phyloP scores from a whole-genome alignment of 352 stramenopile genomes.

The Aphanomyces cochlioides region DNA sequence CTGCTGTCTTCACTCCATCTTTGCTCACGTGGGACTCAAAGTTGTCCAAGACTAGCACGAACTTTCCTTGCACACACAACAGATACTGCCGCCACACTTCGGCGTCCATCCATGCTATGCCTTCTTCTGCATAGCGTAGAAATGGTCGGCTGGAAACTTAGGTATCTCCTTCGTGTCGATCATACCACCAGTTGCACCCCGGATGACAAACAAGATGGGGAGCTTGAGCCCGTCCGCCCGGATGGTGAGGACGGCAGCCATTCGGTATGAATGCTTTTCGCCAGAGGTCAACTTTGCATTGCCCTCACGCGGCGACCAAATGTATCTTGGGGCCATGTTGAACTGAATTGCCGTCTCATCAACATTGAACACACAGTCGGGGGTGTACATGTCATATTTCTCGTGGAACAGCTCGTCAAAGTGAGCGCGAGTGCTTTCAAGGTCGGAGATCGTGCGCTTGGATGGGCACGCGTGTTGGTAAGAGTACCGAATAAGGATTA shows the following conservation, averaged over 20 bases:
- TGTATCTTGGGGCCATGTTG: conserved; percentile 9
- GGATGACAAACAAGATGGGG: conserved; percentile 3
- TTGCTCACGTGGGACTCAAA: conserved; percentile 33
- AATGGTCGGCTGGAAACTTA: neutral
- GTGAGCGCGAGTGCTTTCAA: neutral
- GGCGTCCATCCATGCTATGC: conserved; percentile 24
- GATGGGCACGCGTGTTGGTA: neutral
- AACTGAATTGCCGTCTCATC: conserved; percentile 15
- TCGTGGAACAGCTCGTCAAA: neutral
- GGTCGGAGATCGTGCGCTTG: neutral
- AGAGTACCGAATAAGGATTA: neutral
- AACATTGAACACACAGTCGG: conserved; percentile 8
- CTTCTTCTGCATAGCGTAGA: conserved; percentile 19
- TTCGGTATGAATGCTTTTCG: neutral
- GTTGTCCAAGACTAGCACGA: conserved; percentile 33
- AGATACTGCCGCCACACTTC: conserved; percentile 28
- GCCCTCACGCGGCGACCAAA: conserved; percentile 5
- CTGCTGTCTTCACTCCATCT: neutral
- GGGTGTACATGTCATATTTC: neutral
- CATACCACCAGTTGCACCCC: neutral
- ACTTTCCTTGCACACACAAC: conserved; percentile 17
- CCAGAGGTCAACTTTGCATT: neutral
- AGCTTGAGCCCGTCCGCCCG: conserved; percentile 11
- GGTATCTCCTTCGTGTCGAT: neutral
- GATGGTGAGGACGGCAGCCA: neutral